Conservation (phyloP, 805 yeast species). For the Metschnikowia cerradonensis region DNA sequence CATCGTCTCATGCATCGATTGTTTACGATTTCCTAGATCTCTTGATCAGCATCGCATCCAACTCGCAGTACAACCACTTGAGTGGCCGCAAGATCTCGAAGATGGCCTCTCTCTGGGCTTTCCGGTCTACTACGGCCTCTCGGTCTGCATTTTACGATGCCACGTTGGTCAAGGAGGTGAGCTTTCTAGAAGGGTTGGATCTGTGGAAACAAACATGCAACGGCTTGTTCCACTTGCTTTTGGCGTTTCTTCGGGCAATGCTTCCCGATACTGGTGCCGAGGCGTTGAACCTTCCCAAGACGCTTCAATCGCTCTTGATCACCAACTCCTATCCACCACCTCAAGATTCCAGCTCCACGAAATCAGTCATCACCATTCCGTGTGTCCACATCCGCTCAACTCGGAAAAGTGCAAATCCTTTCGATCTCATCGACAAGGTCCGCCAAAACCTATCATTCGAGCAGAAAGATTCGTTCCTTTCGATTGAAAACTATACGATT, state of each 20-base stretch:
- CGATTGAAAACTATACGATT: slow-evolving; percentile 74
- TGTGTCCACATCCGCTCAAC: slow-evolving; percentile 57
- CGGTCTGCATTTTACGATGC: slow-evolving; percentile 36
- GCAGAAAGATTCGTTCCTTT: slow-evolving; percentile 62
- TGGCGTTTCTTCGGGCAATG: slow-evolving; percentile 76
- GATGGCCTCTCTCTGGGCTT: slow-evolving; percentile 89
- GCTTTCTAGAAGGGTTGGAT: slow-evolving; percentile 65
- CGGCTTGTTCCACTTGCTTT: slow-evolving; percentile 76
- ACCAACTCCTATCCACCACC: slow-evolving; percentile 63
- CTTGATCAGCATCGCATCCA: slow-evolving; percentile 70
- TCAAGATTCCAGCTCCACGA: slow-evolving; percentile 27
- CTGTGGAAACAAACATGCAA: slow-evolving; percentile 80
- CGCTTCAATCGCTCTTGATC: slow-evolving; percentile 61
- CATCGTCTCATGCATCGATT: slow-evolving; percentile 86
- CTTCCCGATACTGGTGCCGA: slow-evolving; percentile 62
- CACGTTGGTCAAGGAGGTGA: slow-evolving; percentile 27
- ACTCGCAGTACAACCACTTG: slow-evolving; percentile 72
- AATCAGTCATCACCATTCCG: slow-evolving; percentile 51
- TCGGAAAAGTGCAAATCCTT: slow-evolving; percentile 44
- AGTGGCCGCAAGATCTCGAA: slow-evolving; percentile 77
- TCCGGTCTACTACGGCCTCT: slow-evolving; percentile 29
- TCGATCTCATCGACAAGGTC: slow-evolving; percentile 52
- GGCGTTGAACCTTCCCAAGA: slow-evolving; percentile 56
- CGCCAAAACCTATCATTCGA: slow-evolving; percentile 59
- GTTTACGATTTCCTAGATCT: slow-evolving; percentile 85